phyloP scores from a whole-genome alignment of 2,329 filamentous ascomycete species.

The Anthostomella pinea region DNA sequence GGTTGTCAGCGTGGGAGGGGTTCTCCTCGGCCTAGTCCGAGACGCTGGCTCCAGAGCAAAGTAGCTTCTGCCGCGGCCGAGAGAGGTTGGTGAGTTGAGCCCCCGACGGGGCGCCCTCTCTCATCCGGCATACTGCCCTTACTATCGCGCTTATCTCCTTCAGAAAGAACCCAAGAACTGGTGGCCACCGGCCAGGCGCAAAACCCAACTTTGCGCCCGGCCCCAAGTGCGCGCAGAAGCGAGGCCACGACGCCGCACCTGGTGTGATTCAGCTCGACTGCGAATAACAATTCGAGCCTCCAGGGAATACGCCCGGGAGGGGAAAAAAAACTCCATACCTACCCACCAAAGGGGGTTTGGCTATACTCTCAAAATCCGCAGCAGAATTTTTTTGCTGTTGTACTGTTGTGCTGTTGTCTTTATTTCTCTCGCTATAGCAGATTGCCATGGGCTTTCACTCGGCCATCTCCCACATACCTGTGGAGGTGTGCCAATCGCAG shows the following conservation, averaged over 20 bases:
- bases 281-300: conserved; percentile 18
- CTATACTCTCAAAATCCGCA: too few species aligned
- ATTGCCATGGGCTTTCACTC: too few species aligned
- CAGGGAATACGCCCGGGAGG: conserved; percentile 3
- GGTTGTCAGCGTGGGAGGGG: conserved; percentile 28
- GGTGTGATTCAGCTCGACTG: conserved; percentile 25
- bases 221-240: conserved; percentile 14
- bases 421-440: too few species aligned
- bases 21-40: conserved; percentile 54
- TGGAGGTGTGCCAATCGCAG: too few species aligned
- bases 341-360: conserved; percentile 1
- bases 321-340: conserved; percentile 1
- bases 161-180: conserved; percentile 46
- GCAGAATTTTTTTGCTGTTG: too few species aligned
- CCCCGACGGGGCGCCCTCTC: conserved; percentile 7
- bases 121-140: conserved; percentile 40
- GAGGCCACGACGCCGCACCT: conserved; percentile 18
- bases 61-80: conserved; percentile 39
- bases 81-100: conserved; percentile 7
- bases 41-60: conserved; percentile 58
- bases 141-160: conserved; percentile 59
- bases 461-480: too few species aligned
- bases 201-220: neutral
- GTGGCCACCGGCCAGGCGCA: conserved; percentile 19
- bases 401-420: too few species aligned